phyloP scores from a whole-genome alignment of 176 grass and related monocot genomes.

The Rhynchospora tenuis region DNA sequence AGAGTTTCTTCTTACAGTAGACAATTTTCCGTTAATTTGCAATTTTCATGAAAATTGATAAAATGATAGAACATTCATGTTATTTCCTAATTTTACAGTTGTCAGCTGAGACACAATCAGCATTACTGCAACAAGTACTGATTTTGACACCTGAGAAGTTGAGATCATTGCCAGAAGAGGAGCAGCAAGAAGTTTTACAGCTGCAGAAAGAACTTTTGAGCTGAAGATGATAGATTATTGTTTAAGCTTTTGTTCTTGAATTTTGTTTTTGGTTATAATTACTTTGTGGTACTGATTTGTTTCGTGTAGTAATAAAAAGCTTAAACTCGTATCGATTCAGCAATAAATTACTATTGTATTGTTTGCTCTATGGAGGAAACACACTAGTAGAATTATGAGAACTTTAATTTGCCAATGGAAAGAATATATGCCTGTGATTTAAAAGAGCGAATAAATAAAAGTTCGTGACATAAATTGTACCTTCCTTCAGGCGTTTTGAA shows the following conservation, averaged over 20 bases:
- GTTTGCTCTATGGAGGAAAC: not conserved
- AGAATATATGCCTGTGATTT: not conserved
- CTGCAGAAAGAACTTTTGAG: conserved; percentile 73
- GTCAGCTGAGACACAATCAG: conserved; percentile 54
- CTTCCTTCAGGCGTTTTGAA: conserved; percentile 97
- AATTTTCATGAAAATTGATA: not conserved
- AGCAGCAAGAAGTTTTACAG: conserved; percentile 79
- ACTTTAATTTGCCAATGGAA: not conserved
- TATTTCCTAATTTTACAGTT: conserved; percentile 41
- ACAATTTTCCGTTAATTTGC: not conserved
- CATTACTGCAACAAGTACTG: conserved; percentile 81
- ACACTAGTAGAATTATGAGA: not conserved
- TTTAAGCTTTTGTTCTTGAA: not conserved
- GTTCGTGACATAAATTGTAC: conserved; percentile 60
- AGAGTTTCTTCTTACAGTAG: not conserved
- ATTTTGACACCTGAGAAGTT: conserved; percentile 83
- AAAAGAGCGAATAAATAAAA: no score
- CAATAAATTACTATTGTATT: not conserved
- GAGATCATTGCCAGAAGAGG: conserved; percentile 68
- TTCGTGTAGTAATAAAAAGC: not conserved
- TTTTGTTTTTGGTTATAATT: not conserved
- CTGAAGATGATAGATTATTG: conserved; percentile 28
- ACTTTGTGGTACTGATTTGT: not conserved
- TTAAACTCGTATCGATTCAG: not conserved
- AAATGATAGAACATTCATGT: not conserved